Conservation (phyloP, 2,329 filamentous ascomycete species). For the Sarocladium kiliense region DNA sequence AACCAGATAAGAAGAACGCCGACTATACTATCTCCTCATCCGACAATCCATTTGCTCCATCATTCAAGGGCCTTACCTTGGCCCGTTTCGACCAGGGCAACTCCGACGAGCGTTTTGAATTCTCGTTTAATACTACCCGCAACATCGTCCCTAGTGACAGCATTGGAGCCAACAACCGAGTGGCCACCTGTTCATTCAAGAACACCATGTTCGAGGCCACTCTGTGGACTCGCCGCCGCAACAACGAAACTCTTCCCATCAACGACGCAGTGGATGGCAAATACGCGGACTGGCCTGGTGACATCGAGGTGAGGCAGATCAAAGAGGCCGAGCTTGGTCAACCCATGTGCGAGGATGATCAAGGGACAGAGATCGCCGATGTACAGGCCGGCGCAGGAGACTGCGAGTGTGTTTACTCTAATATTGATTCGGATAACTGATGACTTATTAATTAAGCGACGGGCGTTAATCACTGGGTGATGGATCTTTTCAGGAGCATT, state of each 20-base stretch:
- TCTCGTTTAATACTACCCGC: conserved; percentile 49
- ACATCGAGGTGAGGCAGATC: conserved; percentile 49
- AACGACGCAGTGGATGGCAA: conserved; percentile 11
- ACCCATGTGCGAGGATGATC: conserved; percentile 46
- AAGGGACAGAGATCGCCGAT: conserved; percentile 30
- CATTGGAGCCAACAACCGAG: conserved; percentile 35
- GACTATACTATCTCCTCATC: conserved; percentile 48
- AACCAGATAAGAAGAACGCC: conserved; percentile 21
- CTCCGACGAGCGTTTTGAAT: conserved; percentile 50
- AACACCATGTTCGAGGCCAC: conserved; percentile 49
- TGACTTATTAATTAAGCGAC: background rate
- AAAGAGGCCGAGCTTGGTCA: conserved; percentile 34
- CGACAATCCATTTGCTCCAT: conserved; percentile 49
- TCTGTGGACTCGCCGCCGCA: conserved; percentile 49
- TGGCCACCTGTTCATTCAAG: conserved; percentile 53
- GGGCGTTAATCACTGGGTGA: background rate
- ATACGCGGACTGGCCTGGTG: conserved; percentile 50
- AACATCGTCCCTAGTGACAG: conserved; percentile 42
- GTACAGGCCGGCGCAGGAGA: conserved; percentile 29
- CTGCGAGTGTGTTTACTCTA: conserved; percentile 35
- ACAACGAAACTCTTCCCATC: conserved; percentile 16
- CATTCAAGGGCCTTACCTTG: conserved; percentile 48
- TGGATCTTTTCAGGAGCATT: background rate
- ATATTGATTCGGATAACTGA: conserved; percentile 18
- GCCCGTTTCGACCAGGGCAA: conserved; percentile 41